Evolutionary conservation across 352 stramenopile species (phyloP).

Genomic region (Phytopythium boreale): DNA sequence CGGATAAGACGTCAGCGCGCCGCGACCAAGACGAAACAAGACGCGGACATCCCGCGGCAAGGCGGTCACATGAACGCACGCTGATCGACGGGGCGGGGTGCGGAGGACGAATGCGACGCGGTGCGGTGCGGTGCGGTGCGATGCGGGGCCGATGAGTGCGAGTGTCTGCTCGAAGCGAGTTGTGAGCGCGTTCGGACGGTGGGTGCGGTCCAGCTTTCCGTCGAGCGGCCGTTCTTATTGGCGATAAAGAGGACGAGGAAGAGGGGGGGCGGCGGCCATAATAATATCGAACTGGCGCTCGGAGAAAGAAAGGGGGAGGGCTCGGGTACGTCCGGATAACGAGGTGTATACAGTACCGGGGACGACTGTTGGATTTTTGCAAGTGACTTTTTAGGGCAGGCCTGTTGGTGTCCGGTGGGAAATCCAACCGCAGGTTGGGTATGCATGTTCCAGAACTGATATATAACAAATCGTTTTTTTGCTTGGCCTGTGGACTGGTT

Average conservation of each 20-base stretch:
- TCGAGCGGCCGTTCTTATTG: not conserved
- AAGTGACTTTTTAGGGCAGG: too few relatives aligned
- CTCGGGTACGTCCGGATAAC: not conserved
- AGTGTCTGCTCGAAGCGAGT: constrained; percentile 6
- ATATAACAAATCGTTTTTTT: not conserved
- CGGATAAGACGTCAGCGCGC: not conserved
- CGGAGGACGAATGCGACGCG: not conserved
- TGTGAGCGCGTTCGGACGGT: not conserved
- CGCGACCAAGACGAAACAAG: not conserved
- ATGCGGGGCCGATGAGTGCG: not conserved
- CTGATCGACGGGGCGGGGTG: not conserved
- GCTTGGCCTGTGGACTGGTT: too few relatives aligned
- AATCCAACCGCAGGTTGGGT: too few relatives aligned
- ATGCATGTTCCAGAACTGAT: not conserved
- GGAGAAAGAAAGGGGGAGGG: not conserved
- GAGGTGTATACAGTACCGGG: not conserved
- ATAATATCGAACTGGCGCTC: constrained; percentile 4
- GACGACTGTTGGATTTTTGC: not conserved
- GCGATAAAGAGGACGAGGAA: not conserved
- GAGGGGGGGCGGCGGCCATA: not conserved
- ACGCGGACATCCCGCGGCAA: not conserved
- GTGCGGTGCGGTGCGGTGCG: not conserved
- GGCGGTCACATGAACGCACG: not conserved
- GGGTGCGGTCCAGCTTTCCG: not conserved
- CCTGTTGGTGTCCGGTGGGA: too few relatives aligned